Conservation (phyloP, 2,329 filamentous ascomycete species). For the Aspergillus aculeatus region DNA sequence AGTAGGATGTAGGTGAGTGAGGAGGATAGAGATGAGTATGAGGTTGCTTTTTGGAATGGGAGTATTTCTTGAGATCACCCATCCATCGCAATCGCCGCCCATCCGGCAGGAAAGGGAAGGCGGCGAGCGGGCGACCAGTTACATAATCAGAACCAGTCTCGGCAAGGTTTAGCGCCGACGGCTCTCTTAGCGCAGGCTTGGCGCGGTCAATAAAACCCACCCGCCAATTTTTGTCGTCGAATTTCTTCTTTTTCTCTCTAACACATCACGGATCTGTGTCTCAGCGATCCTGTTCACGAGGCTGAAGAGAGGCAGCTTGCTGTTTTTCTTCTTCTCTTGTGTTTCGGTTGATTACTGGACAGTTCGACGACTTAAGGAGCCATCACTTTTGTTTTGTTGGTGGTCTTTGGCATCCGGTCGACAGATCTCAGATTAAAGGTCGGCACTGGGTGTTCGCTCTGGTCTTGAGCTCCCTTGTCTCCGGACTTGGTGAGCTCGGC, state of each 20-base stretch:
- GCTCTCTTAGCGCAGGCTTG: conserved; percentile 26
- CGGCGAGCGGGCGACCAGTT: conserved; percentile 5
- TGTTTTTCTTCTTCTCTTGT: conserved; percentile 45
- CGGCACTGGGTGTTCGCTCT: conserved; percentile 51
- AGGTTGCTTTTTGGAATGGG: neutral
- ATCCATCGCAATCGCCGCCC: neutral
- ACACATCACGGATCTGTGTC: conserved; percentile 75
- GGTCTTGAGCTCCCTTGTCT: conserved; percentile 63
- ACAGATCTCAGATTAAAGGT: conserved; percentile 84
- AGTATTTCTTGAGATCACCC: neutral
- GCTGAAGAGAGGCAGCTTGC: neutral
- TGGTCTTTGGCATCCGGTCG: conserved; percentile 89
- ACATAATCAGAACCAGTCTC: conserved; percentile 18
- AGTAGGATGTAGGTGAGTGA: neutral
- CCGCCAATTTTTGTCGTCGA: conserved; percentile 37
- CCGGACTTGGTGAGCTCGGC: conserved; percentile 62
- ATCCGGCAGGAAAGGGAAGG: neutral
- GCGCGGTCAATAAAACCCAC: conserved; percentile 32
- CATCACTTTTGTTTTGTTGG: conserved; percentile 57
- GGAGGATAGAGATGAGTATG: neutral
- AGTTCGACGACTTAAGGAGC: conserved; percentile 86
- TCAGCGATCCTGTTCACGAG: conserved; percentile 65
- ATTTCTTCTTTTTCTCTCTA: conserved; percentile 41
- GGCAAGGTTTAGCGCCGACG: conserved; percentile 23
- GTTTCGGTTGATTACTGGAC: conserved; percentile 77